These are phyloP conservation scores for Penicillium ucsense DNA, from an alignment of 495 filamentous ascomycete species.

Conservation along the genomic window DNA sequence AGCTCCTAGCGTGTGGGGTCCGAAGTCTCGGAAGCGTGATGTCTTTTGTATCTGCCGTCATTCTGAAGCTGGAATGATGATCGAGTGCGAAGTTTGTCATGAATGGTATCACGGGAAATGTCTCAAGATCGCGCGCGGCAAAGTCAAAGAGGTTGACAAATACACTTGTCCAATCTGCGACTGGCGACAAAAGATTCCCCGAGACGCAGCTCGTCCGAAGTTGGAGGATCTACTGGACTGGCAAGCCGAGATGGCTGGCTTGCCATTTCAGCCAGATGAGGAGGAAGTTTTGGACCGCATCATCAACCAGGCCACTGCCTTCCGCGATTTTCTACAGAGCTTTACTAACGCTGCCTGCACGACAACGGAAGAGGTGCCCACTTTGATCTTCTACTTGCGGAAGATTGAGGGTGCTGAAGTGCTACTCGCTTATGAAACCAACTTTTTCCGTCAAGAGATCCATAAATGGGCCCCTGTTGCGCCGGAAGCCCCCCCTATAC, in stretches of 20 bases:
- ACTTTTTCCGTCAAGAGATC: constrained; percentile 92
- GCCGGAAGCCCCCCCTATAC: constrained; percentile 65
- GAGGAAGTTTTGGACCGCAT: constrained; percentile 77
- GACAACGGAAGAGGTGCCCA: constrained; percentile 76
- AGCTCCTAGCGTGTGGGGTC: constrained; percentile 34
- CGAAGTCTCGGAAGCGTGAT: constrained; percentile 51
- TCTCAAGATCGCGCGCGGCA: constrained; percentile 93
- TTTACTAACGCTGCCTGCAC: constrained; percentile 74
- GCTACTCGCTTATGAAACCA: constrained; percentile 82
- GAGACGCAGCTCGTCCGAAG: constrained; percentile 94
- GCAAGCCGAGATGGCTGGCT: constrained; percentile 69
- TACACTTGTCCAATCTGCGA: constrained; percentile 99
- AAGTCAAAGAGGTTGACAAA: constrained; percentile 96
- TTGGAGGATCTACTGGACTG: constrained; percentile 83
- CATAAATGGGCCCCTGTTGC: constrained; percentile 96
- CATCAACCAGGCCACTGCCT: constrained; percentile 70
- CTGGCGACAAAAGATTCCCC: constrained; percentile 93
- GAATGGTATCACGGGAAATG: constrained; percentile 99
- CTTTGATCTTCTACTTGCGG: constrained; percentile 91
- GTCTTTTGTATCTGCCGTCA: constrained; percentile 96
- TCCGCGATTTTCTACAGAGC: constrained; percentile 70
- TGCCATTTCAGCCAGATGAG: constrained; percentile 96
- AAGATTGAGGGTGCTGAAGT: constrained; percentile 99
- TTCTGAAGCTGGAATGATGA: constrained; percentile 96
- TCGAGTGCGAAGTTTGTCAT: constrained; percentile 95